A percentile compares a stretch with the other conserved stretches of the same genome.
Conservation (phyloP, 2,329 filamentous ascomycete genomes). For the Cercospora sesami region DNA sequence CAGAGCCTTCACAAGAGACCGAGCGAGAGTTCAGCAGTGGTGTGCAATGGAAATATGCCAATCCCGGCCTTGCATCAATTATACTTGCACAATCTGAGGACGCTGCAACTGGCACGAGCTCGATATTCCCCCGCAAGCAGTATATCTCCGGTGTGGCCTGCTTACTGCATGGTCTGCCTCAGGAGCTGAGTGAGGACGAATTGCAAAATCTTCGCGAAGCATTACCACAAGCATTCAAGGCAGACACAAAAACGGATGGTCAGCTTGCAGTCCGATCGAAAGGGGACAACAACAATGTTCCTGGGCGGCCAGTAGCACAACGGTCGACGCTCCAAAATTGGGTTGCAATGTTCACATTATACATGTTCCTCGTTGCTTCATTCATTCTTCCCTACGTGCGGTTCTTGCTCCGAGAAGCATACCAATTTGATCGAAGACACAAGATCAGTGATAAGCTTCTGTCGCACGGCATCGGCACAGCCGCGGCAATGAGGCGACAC, state of each 20-base stretch:
- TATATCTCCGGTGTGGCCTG: conserved; percentile 66
- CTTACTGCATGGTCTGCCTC: conserved; percentile 63
- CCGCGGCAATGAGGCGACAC: conserved; percentile 55
- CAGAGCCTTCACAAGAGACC: conserved; percentile 4
- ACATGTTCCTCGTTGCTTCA: conserved; percentile 57
- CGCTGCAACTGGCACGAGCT: conserved; percentile 43
- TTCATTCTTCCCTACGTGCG: conserved; percentile 63
- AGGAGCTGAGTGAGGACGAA: conserved; percentile 59
- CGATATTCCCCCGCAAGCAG: conserved; percentile 57
- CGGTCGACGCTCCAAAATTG: conserved; percentile 30
- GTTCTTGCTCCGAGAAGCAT: conserved; percentile 55
- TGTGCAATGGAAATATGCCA: conserved; percentile 55
- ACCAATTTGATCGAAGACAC: conserved; percentile 66
- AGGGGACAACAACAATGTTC: neutral
- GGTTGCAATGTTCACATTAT: conserved; percentile 27
- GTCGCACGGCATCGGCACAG: conserved; percentile 53
- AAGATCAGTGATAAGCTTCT: conserved; percentile 62
- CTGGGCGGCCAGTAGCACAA: neutral
- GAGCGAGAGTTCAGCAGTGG: conserved; percentile 33
- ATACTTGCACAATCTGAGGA: conserved; percentile 50
- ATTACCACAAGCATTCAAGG: conserved; percentile 43
- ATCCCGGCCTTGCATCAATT: conserved; percentile 53
- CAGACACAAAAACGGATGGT: conserved; percentile 10
- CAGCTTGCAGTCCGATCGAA: conserved; percentile 22
- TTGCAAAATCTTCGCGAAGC: conserved; percentile 53